These are phyloP conservation scores for Mycena rosella DNA, from an alignment of 768 basidiomycete species.

Conservation along the genomic window DNA sequence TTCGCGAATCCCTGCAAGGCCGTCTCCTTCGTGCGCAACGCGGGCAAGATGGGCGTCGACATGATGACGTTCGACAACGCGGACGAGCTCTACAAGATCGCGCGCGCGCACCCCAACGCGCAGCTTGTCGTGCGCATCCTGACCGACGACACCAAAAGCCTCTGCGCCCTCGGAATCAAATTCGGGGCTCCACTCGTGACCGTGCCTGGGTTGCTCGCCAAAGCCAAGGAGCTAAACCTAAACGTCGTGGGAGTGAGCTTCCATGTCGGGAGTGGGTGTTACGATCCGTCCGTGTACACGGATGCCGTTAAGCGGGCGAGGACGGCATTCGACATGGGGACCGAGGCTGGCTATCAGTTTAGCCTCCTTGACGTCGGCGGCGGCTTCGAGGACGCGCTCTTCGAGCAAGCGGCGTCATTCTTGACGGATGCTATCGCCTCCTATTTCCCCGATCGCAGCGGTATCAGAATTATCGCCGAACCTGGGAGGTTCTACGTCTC, in stretches of 20 bases:
- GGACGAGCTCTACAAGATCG: conserved; percentile 95
- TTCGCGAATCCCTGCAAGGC: conserved; percentile 99
- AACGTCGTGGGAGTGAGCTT: conserved; percentile 96
- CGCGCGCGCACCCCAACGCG: conserved; percentile 81
- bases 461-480: conserved; percentile 91
- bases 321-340: conserved; percentile 90
- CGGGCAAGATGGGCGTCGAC: conserved; percentile 82
- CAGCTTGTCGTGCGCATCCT: conserved; percentile 94
- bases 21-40: conserved; percentile 89
- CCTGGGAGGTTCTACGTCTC: conserved; percentile 96
- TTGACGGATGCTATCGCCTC: conserved; percentile 76
- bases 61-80: conserved; percentile 99
- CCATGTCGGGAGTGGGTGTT: conserved; percentile 98
- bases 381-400: conserved; percentile 91
- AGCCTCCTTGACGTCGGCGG: conserved; percentile 93
- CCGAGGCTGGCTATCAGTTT: conserved; percentile 84
- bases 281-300: conserved; percentile 90
- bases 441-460: conserved; percentile 82
- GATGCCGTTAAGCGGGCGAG: conserved; percentile 91
- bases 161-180: conserved; percentile 94
- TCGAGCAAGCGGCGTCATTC: conserved; percentile 82
- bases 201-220: conserved; percentile 84
- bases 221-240: conserved; percentile 82
- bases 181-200: conserved; percentile 90
- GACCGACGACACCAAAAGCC: conserved; percentile 94